Evolutionary conservation across 768 basidiomycete genomes (phyloP), one percentile per base, ranked within the genome.

Genomic region (Russula vinacea): DNA sequence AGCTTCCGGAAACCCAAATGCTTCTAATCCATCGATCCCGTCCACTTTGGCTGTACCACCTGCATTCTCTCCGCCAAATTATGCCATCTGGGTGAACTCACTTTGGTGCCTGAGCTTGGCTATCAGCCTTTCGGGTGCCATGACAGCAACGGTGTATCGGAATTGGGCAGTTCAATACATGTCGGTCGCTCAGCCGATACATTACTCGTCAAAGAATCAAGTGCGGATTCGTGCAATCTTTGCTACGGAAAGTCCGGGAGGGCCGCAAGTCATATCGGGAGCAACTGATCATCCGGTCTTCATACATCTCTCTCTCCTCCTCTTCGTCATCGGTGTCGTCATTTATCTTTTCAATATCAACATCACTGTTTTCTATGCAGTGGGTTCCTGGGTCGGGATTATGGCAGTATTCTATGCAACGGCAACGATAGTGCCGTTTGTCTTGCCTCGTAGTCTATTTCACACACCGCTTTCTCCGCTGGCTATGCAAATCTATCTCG

Each of bases 101-200:
- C 58, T 64, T n/a, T 59, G 57, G 58, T 60, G 53, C 17, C 35
- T 60, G 44, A 64, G 62, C 51, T 37, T 59, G 33, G 32, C 24
- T 8, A 40, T 54, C 19, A 54, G 35, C 5, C 26, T 64, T 11
- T 13, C 42, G 14, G 17, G 62, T 22, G 62, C 58, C 6, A 3
- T 53, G 6, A 11, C 47, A 1, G 51, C 56, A 4, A 59, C 40
- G 16, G 29, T 54, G 17, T 7, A 53, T 29, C 50, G 42, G 3
- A 29, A 58, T 26, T 63, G 62, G 62, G 44, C 50, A 7, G 14
- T 17, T 24, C 62, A 44, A 17, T 59, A 64, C 10, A 10, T 59
- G 40, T 32, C 2, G 13, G 5, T 51, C 55, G 56, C 54, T 19
- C 62, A 57, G 47, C 62, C 29, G 29, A 2, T 29, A 29, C 29